Evolutionary conservation across 805 yeast species (phyloP).

Genomic region (Pichia nanzhaoensis): DNA sequence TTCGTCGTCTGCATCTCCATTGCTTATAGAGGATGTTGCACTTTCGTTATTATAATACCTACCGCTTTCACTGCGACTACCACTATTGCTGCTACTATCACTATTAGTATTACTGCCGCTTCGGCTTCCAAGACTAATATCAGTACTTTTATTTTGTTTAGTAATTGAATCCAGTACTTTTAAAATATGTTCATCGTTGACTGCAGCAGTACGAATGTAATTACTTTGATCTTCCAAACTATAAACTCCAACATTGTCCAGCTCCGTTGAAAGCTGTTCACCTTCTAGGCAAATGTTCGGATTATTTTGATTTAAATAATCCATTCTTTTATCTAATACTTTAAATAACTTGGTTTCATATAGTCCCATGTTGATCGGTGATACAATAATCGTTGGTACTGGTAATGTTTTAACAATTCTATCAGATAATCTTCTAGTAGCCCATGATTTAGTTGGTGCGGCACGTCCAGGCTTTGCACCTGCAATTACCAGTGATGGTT

Average conservation of each 20-base stretch:
- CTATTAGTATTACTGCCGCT: background rate
- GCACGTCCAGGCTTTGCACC: constrained; percentile 48
- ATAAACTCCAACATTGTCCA: constrained; percentile 25
- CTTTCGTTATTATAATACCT: constrained; percentile 12
- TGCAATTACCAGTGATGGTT: constrained; percentile 51
- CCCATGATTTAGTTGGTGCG: constrained; percentile 51
- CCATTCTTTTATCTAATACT: constrained; percentile 24
- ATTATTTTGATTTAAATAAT: constrained; percentile 6
- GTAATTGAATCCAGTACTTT: constrained; percentile 6
- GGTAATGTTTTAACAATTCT: constrained; percentile 57
- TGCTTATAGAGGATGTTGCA: too few species aligned
- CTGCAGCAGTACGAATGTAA: constrained; percentile 12
- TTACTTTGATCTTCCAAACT: constrained; percentile 21
- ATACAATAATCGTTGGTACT: constrained; percentile 61
- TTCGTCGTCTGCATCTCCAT: constrained; percentile 1
- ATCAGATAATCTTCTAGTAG: constrained; percentile 55
- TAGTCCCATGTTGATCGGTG: constrained; percentile 49
- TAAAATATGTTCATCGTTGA: constrained; percentile 13
- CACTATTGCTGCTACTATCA: constrained; percentile 8
- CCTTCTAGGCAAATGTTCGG: constrained; percentile 11
- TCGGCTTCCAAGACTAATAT: too few species aligned
- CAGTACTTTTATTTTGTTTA: background rate
- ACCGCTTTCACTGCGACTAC: constrained; percentile 8
- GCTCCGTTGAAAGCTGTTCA: constrained; percentile 14
- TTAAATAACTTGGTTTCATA: constrained; percentile 42